A percentile compares a stretch with the other conserved stretches of the same genome.
Evolutionary conservation across 768 basidiomycete genomes (phyloP).

Genomic region (Hypsizygus marmoreus): DNA sequence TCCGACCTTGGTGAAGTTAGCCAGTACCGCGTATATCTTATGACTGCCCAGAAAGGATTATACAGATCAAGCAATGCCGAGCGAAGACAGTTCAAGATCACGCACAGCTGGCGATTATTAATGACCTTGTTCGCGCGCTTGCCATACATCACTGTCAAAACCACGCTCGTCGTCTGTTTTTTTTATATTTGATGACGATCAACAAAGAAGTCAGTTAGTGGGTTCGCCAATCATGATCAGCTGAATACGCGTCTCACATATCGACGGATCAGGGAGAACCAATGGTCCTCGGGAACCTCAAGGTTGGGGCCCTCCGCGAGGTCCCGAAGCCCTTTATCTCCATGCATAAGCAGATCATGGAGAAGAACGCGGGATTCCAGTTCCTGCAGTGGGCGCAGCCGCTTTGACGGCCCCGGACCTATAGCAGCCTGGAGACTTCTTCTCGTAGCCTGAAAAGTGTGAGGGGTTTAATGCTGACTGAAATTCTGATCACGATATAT

Average conservation of each 20-base stretch:
- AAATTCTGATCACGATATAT: too few species aligned
- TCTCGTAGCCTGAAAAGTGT: constrained; percentile 17
- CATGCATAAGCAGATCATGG: constrained; percentile 23
- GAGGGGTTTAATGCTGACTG: too few species aligned
- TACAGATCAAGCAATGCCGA: not conserved
- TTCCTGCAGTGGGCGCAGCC: constrained; percentile 22
- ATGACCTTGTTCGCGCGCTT: constrained; percentile 22
- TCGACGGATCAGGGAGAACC: constrained; percentile 29
- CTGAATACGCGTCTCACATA: constrained; percentile 21
- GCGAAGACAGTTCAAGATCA: not conserved
- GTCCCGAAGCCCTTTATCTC: constrained; percentile 17
- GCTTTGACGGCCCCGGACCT: constrained; percentile 26
- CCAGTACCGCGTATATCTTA: constrained; percentile 26
- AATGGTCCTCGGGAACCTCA: constrained; percentile 28
- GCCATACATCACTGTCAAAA: constrained; percentile 25
- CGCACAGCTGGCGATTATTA: constrained; percentile 21
- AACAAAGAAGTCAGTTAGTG: not conserved
- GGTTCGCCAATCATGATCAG: not conserved
- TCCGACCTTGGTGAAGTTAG: constrained; percentile 22
- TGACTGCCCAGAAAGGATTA: constrained; percentile 11
- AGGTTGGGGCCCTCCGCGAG: constrained; percentile 17
- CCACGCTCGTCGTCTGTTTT: constrained; percentile 23
- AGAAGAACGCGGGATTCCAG: constrained; percentile 27
- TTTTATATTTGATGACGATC: too few species aligned
- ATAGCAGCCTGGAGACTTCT: constrained; percentile 23